These are phyloP conservation scores for Pichia sp. DNA, from an alignment of 1,139 yeast species.

Conservation along the genomic window DNA sequence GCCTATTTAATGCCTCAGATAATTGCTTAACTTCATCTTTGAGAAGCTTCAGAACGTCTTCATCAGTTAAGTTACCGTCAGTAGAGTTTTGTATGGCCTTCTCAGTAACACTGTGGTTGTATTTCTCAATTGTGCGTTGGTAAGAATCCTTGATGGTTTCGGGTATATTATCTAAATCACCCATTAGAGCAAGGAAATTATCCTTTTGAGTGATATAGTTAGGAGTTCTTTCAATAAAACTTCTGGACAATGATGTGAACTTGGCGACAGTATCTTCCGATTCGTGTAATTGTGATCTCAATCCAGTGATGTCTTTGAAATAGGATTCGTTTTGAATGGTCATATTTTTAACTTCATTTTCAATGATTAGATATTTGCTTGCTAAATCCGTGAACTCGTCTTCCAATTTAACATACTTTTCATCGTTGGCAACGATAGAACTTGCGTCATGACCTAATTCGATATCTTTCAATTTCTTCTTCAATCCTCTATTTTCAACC, in stretches of 20 bases:
- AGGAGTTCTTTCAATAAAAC: conserved; percentile 18
- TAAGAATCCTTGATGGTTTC: conserved; percentile 12
- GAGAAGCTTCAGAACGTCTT: conserved; percentile 27
- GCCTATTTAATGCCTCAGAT: conserved; percentile 19
- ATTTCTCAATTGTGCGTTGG: conserved; percentile 9
- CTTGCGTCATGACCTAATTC: conserved; percentile 17
- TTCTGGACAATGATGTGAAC: conserved; percentile 6
- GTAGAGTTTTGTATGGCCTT: background rate
- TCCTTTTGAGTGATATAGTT: conserved; percentile 11
- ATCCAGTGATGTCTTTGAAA: conserved; percentile 14
- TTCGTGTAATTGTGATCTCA: conserved; percentile 22
- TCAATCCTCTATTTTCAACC: conserved; percentile 16
- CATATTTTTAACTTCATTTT: conserved; percentile 16
- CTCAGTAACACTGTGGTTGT: background rate
- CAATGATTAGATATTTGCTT: conserved; percentile 10
- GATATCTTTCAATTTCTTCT: conserved; percentile 18
- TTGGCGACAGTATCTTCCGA: conserved; percentile 7
- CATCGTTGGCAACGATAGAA: conserved; percentile 14
- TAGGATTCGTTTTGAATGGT: conserved; percentile 13
- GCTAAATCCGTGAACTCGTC: conserved; percentile 12
- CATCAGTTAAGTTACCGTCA: conserved; percentile 24
- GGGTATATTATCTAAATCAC: conserved; percentile 15
- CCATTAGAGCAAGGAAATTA: conserved; percentile 5
- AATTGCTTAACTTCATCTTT: conserved; percentile 27
- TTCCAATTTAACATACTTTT: conserved; percentile 13